Conservation (phyloP, 2,329 filamentous ascomycete species). For the Colletotrichum somersetense region DNA sequence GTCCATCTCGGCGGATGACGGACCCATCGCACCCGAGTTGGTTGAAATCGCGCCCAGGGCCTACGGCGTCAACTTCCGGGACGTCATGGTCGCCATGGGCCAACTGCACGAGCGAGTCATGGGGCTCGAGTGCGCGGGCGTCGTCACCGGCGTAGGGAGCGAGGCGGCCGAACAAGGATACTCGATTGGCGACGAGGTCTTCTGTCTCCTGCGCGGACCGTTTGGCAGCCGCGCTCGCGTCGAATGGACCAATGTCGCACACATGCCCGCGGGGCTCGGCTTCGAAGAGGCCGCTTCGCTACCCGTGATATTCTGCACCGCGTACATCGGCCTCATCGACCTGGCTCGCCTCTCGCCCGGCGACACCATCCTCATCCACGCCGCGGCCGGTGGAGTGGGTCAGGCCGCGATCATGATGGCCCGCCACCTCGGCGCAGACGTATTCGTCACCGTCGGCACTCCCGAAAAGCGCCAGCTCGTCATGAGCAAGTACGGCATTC, state of each 20-base stretch:
- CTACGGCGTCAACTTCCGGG: neutral
- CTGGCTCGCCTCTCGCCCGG: constrained; percentile 49
- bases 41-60: neutral
- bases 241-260: neutral
- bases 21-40: neutral
- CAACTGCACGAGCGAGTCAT: neutral
- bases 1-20: too few species aligned
- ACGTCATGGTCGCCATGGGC: neutral
- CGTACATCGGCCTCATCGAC: constrained; percentile 42
- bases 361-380: constrained; percentile 55
- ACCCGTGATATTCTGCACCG: constrained; percentile 47
- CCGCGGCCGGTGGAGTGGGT: constrained; percentile 53
- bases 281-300: constrained; percentile 46
- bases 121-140: neutral
- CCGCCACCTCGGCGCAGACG: constrained; percentile 52
- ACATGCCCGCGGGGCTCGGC: neutral
- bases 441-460: constrained; percentile 56
- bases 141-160: neutral
- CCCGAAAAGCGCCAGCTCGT: constrained; percentile 48
- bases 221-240: neutral
- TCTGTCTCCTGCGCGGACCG: neutral
- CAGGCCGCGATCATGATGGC: constrained; percentile 55
- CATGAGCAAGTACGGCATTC: constrained; percentile 47
- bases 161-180: neutral
- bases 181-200: neutral